phyloP scores from a whole-genome alignment of 371 early-diverging fungal genomes.

The Paraphysoderma sedebokerense region DNA sequence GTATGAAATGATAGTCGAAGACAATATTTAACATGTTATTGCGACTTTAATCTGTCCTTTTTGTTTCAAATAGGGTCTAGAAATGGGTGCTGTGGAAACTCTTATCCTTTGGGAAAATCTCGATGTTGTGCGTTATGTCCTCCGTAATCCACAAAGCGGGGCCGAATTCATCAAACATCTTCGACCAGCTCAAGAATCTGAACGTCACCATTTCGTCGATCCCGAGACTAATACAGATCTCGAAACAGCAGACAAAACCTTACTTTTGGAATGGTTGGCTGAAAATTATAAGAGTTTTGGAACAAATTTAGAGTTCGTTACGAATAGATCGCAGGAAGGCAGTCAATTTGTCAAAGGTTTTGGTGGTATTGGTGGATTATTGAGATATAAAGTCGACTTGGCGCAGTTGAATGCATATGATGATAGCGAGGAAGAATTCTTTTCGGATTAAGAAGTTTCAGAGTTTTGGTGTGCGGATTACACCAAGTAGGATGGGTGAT shows the following conservation, averaged over 20 bases:
- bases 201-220: conserved; percentile 42
- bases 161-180: conserved; percentile 45
- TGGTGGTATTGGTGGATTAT: conserved; percentile 98
- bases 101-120: conserved; percentile 96
- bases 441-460: background rate
- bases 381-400: conserved; percentile 93
- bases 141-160: conserved; percentile 54
- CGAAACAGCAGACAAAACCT: conserved; percentile 58
- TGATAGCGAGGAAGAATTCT: conserved; percentile 6
- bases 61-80: conserved; percentile 54
- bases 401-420: conserved; percentile 14
- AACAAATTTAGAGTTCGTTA: conserved; percentile 88
- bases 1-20: no score
- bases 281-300: conserved; percentile 96
- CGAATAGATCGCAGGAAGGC: conserved; percentile 96
- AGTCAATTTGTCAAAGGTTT: conserved; percentile 98
- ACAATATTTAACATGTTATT: no score
- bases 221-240: conserved; percentile 43
- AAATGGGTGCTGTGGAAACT: conserved; percentile 92
- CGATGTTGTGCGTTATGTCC: conserved; percentile 49
- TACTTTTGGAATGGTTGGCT: conserved; percentile 97
- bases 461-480: no score
- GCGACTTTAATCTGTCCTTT: no score
- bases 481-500: no score
- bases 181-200: conserved; percentile 67